Percentiles rank a stretch among this genome's conserved stretches.
Evolutionary conservation across 306 rosid genomes (phyloP).

Genomic region (Rosa chinensis): DNA sequence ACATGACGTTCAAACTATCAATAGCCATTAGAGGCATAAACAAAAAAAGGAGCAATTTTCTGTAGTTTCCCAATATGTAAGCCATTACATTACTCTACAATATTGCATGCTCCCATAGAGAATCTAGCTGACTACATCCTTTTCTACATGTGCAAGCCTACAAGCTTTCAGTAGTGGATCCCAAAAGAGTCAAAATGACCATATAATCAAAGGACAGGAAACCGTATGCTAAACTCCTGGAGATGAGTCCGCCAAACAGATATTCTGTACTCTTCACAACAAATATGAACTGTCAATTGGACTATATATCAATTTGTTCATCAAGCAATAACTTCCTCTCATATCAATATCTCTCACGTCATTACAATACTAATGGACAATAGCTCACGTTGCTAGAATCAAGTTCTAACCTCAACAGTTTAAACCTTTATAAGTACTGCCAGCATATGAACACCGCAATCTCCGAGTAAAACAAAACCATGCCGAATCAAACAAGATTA

Average conservation of each 20-base stretch:
- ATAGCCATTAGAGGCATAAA: neutral
- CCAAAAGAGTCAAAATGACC: neutral
- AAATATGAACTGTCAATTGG: neutral
- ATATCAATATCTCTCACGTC: neutral
- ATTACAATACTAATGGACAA: neutral
- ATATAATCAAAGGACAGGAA: neutral
- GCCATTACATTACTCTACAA: neutral
- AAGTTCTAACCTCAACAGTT: neutral
- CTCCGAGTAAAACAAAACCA: neutral
- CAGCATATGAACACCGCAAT: neutral
- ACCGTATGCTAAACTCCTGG: neutral
- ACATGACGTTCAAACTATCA: neutral
- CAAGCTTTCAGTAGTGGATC: neutral
- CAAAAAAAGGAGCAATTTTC: neutral
- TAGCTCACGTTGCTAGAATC: neutral
- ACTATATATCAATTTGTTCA: neutral
- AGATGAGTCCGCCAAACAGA: neutral
- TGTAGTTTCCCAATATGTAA: neutral
- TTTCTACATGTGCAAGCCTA: neutral
- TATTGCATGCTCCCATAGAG: neutral
- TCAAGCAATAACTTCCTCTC: neutral
- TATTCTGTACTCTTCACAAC: neutral
- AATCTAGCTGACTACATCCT: neutral
- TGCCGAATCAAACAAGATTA: neutral
- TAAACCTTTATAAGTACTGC: neutral